Evolutionary conservation across 2,329 filamentous ascomycete species (phyloP).

Genomic region (Colletotrichum liaoningense): DNA sequence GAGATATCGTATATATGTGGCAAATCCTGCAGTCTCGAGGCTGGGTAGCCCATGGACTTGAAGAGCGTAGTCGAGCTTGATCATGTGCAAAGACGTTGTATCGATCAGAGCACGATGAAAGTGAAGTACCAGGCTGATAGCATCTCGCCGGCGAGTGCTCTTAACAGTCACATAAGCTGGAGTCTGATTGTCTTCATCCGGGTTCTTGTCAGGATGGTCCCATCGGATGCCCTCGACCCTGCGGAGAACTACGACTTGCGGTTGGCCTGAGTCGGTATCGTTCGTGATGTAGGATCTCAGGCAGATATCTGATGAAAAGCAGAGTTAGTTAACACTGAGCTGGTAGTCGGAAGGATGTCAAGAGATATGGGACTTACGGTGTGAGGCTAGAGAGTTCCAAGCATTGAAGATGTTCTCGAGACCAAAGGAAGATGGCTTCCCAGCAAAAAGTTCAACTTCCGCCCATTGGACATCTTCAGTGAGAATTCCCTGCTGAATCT

Average conservation of each 20-base stretch:
- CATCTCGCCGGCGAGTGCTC: not conserved
- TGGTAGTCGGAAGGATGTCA: not conserved
- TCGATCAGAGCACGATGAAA: slow-evolving; percentile 11
- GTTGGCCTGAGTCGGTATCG: not conserved
- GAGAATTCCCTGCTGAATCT: not conserved
- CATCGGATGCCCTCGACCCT: slow-evolving; percentile 1
- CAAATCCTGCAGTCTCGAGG: not conserved
- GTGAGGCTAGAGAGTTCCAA: not conserved
- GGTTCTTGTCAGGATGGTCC: not conserved
- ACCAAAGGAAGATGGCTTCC: not conserved
- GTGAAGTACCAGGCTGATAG: not conserved
- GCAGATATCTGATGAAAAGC: not conserved
- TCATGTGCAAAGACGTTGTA: slow-evolving; percentile 5
- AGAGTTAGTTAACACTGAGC: not conserved
- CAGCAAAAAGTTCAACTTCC: not conserved
- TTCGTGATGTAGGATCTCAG: not conserved
- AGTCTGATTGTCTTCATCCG: not conserved
- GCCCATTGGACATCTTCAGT: not conserved
- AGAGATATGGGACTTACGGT: not conserved
- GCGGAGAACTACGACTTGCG: not conserved
- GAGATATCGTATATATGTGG: not conserved
- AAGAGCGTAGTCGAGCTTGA: slow-evolving; percentile 3
- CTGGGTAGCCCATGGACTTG: not conserved
- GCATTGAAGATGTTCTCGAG: not conserved
- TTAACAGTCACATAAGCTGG: not conserved